phyloP scores from a whole-genome alignment of 2,329 filamentous ascomycete genomes.

The Fusarium pseudonygamai region DNA sequence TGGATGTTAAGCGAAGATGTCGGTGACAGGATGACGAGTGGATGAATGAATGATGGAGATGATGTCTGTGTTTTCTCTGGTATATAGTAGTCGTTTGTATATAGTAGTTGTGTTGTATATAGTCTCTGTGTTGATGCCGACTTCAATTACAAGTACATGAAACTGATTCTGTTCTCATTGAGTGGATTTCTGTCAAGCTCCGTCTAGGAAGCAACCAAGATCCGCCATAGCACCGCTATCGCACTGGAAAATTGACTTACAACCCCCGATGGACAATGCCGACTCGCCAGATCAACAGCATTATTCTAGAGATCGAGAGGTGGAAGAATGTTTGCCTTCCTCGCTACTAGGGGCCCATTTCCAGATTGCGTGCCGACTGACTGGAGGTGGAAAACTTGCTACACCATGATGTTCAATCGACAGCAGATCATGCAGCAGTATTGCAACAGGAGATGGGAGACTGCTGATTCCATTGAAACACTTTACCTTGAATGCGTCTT shows the following conservation, averaged over 20 bases:
- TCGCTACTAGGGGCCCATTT: too few relatives aligned
- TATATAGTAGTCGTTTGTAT: not conserved
- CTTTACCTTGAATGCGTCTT: too few relatives aligned
- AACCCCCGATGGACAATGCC: not conserved
- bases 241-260: not conserved
- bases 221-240: not conserved
- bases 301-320: too few relatives aligned
- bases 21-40: not conserved
- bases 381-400: too few relatives aligned
- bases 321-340: too few relatives aligned
- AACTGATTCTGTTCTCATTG: not conserved
- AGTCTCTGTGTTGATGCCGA: not conserved
- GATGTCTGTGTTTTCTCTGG: not conserved
- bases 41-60: not conserved
- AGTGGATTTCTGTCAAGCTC: not conserved
- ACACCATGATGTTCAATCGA: too few relatives aligned
- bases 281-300: too few relatives aligned
- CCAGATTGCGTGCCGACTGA: too few relatives aligned
- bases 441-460: too few relatives aligned
- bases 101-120: slow-evolving; percentile 4
- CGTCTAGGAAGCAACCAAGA: not conserved
- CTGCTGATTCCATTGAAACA: too few relatives aligned
- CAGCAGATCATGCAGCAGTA: too few relatives aligned
- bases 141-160: not conserved
- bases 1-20: slow-evolving; percentile 29